A percentile compares a stretch with the other conserved stretches of the same genome.
Evolutionary conservation across 768 basidiomycete species (phyloP).

Genomic region (Russula olivacea): DNA sequence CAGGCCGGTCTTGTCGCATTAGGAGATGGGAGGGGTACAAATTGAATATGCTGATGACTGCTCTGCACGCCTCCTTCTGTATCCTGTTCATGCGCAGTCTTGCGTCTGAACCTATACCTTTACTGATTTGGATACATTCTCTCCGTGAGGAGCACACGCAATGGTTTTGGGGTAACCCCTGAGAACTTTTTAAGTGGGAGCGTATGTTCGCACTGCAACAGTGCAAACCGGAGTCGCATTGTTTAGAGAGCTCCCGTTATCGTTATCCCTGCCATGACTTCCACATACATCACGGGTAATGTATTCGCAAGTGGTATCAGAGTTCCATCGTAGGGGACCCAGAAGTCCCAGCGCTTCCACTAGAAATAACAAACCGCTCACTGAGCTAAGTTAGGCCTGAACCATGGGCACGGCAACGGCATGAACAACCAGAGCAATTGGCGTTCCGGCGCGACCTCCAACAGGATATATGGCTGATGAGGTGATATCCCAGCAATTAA

Average conservation of each 20-base stretch:
- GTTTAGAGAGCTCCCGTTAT: no score
- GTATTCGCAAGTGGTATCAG: no score
- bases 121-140: neutral
- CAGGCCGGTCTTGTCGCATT: conserved; percentile 10
- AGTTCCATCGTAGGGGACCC: no score
- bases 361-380: neutral
- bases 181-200: no score
- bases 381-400: conserved; percentile 1
- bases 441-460: conserved; percentile 47
- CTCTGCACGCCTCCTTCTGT: neutral
- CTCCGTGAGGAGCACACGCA: neutral
- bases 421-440: conserved; percentile 66
- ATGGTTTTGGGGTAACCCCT: neutral
- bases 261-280: no score
- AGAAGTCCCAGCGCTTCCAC: neutral
- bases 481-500: conserved; percentile 57
- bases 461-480: conserved; percentile 61
- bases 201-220: no score
- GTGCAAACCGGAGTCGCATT: no score
- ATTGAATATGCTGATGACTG: neutral
- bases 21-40: neutral
- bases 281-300: no score
- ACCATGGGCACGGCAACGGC: conserved; percentile 38
- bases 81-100: neutral
- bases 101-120: neutral